Percentiles rank a stretch among this genome's conserved stretches.
phyloP scores from a whole-genome alignment of 2,329 filamentous ascomycete genomes.

The Ophiognomonia clavigignenti-juglandacearum region DNA sequence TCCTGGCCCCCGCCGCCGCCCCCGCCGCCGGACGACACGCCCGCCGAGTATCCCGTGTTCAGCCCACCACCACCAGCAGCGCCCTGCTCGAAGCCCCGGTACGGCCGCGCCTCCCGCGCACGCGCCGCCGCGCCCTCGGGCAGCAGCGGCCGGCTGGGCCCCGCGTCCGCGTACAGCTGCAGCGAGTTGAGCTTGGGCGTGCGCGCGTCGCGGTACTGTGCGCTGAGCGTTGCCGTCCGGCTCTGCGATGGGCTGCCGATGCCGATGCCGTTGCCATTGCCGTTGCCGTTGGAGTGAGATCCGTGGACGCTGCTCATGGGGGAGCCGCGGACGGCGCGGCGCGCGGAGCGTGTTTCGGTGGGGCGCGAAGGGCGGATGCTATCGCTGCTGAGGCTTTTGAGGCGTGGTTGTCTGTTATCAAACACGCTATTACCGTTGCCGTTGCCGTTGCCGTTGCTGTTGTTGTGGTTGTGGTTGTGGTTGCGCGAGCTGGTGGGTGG shows the following conservation, averaged over 20 bases:
- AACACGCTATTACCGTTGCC: no score
- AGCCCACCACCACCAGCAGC: no score
- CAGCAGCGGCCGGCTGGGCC: not conserved
- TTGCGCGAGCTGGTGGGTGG: not conserved
- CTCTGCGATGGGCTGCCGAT: no score
- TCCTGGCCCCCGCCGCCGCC: not conserved
- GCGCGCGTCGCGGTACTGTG: constrained; percentile 1
- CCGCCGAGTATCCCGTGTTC: constrained; percentile 1
- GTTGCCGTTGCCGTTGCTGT: no score
- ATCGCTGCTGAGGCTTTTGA: constrained; percentile 6
- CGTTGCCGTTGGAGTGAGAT: no score
- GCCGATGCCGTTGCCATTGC: no score
- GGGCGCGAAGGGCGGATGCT: not conserved
- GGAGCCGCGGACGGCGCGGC: not conserved
- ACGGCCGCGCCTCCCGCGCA: not conserved
- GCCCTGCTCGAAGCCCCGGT: constrained; percentile 2
- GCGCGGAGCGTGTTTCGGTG: no score
- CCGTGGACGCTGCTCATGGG: not conserved
- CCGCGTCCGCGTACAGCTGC: constrained; percentile 9
- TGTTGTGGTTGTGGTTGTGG: no score
- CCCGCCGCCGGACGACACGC: no score
- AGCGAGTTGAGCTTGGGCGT: constrained; percentile 10
- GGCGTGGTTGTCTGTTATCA: no score
- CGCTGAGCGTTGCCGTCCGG: not conserved
- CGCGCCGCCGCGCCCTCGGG: not conserved